Evolutionary conservation across 176 grass and related monocot species (phyloP).

Genomic region (maize (Zea mays)): DNA sequence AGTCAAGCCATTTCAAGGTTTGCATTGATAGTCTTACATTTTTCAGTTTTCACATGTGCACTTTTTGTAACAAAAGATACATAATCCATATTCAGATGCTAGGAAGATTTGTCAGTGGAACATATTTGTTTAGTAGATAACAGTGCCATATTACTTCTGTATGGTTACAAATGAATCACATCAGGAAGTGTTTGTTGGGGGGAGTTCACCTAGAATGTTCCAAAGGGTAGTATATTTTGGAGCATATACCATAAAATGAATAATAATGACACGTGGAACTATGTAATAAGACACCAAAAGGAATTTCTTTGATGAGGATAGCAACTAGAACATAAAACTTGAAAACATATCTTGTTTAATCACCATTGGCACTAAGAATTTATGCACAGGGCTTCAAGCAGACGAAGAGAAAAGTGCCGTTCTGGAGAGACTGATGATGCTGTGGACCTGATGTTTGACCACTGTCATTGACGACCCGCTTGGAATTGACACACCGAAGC

Average conservation of each 20-base stretch:
- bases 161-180: slow-evolving; percentile 1
- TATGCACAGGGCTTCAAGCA: slow-evolving; percentile 42
- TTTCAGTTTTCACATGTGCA: not conserved
- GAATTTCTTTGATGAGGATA: not conserved
- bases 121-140: slow-evolving; percentile 1
- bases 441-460: not conserved
- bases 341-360: slow-evolving; percentile 5
- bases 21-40: not conserved
- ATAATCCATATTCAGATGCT: not conserved
- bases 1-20: not conserved
- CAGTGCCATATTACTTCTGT: not conserved
- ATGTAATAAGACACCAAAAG: not conserved
- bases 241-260: not conserved
- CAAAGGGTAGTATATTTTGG: not conserved
- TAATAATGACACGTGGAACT: not conserved
- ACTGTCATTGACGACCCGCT: not conserved
- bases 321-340: not conserved
- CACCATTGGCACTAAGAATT: slow-evolving; percentile 9
- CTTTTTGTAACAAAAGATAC: not conserved
- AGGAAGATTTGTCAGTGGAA: not conserved
- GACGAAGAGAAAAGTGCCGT: slow-evolving; percentile 31
- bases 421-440: slow-evolving; percentile 21
- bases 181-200: not conserved
- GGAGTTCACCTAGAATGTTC: not conserved
- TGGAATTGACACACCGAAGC: not conserved